These are phyloP conservation scores for Paxillus ammoniavirescens DNA, from an alignment of 768 basidiomycete genomes.

Conservation along the genomic window DNA sequence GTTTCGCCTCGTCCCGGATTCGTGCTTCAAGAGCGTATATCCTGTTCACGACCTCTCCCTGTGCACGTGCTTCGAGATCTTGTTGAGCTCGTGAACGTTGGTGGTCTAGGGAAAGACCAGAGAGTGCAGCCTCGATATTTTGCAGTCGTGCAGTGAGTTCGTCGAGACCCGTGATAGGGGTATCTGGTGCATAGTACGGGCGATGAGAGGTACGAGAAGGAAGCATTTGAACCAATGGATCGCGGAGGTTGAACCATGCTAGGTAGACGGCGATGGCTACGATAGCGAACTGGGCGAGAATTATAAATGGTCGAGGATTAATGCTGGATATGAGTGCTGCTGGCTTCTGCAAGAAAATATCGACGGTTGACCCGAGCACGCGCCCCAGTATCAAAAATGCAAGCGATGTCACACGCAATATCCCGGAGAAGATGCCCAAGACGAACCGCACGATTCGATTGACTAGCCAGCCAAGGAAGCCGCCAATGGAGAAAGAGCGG, in stretches of 20 bases:
- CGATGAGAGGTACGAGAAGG: slow-evolving; percentile 31
- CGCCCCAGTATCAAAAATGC: slow-evolving; percentile 45
- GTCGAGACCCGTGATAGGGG: slow-evolving; percentile 62
- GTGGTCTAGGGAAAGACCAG: slow-evolving; percentile 54
- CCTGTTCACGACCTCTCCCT: slow-evolving; percentile 51
- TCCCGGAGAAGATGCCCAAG: slow-evolving; percentile 20
- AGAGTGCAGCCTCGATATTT: slow-evolving; percentile 61
- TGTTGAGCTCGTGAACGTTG: slow-evolving; percentile 49
- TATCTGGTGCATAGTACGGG: slow-evolving; percentile 52
- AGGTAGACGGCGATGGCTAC: slow-evolving; percentile 44
- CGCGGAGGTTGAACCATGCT: slow-evolving; percentile 44
- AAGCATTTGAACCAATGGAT: slow-evolving; percentile 33
- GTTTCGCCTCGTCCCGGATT: slow-evolving; percentile 45
- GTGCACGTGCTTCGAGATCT: slow-evolving; percentile 51
- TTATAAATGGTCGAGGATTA: slow-evolving; percentile 29
- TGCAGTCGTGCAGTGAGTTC: slow-evolving; percentile 64
- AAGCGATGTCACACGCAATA: slow-evolving; percentile 30
- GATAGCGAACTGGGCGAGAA: slow-evolving; percentile 40
- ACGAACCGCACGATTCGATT: slow-evolving; percentile 35
- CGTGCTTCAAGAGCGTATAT: slow-evolving; percentile 57
- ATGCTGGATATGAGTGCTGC: slow-evolving; percentile 36
- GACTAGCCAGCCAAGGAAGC: slow-evolving; percentile 42
- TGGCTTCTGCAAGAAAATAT: slow-evolving; percentile 51
- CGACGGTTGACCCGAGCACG: slow-evolving; percentile 47
- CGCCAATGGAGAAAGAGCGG: slow-evolving; percentile 44